Conservation (phyloP, 768 basidiomycete genomes). For the Panellus pusillus region DNA sequence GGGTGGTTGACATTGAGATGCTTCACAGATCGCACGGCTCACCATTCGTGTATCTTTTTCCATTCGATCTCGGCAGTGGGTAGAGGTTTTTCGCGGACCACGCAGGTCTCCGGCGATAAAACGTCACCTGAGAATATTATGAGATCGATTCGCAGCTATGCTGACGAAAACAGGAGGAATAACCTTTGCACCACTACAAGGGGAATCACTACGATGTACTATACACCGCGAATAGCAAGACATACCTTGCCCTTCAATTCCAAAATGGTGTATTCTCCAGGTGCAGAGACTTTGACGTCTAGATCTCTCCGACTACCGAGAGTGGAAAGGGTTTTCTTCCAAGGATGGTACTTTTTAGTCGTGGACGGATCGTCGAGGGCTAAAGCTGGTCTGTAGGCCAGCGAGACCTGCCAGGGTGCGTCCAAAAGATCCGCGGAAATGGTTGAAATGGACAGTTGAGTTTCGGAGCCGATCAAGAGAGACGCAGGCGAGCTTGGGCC, state of each 20-base stretch:
- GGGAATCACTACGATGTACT: slow-evolving; percentile 10
- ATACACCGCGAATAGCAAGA: slow-evolving; percentile 5
- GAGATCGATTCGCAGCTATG: too few relatives aligned
- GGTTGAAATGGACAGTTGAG: slow-evolving; percentile 52
- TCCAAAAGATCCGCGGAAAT: slow-evolving; percentile 60
- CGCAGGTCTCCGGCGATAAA: slow-evolving; percentile 78
- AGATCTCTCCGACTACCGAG: slow-evolving; percentile 44
- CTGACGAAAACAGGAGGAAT: too few relatives aligned
- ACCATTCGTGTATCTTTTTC: slow-evolving; percentile 92
- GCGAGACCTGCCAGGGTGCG: slow-evolving; percentile 63
- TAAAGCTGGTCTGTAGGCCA: slow-evolving; percentile 58
- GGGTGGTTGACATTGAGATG: slow-evolving; percentile 7
- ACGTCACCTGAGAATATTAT: slow-evolving; percentile 58
- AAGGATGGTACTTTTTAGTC: slow-evolving; percentile 51
- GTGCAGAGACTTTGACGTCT: slow-evolving; percentile 50
- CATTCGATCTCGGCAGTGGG: slow-evolving; percentile 87
- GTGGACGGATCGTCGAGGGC: slow-evolving; percentile 36
- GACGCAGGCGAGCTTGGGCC: slow-evolving; percentile 68
- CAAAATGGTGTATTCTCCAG: slow-evolving; percentile 77
- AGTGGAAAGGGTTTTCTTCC: slow-evolving; percentile 63
- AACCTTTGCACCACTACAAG: slow-evolving; percentile 52
- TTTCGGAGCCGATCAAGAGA: slow-evolving; percentile 69
- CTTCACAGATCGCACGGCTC: slow-evolving; percentile 1
- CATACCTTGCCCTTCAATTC: slow-evolving; percentile 69
- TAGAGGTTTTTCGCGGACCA: slow-evolving; percentile 69